Conservation (phyloP, 192 early-diverging fungal genomes). For the Podila clonocystis region DNA sequence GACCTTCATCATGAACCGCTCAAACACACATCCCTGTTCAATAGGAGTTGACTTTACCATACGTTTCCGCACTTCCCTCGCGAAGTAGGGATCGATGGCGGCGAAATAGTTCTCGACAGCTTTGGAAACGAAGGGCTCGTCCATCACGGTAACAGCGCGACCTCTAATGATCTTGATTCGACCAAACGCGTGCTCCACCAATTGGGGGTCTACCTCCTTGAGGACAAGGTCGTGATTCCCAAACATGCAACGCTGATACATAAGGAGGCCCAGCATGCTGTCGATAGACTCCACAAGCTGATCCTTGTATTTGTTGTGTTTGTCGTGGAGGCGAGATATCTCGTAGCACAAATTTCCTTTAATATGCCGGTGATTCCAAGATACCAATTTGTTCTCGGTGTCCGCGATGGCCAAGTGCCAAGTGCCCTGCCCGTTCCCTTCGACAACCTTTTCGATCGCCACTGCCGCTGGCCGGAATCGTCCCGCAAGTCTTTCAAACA, state of each 20-base stretch:
- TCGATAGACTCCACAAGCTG: neutral
- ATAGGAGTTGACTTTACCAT: too few relatives aligned
- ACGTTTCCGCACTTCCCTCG: too few relatives aligned
- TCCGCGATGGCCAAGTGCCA: constrained; percentile 8
- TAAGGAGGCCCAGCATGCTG: constrained; percentile 3
- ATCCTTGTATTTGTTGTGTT: neutral
- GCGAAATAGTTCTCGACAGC: constrained; percentile 19
- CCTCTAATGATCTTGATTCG: constrained; percentile 15
- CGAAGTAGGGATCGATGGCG: too few relatives aligned
- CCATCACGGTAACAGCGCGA: constrained; percentile 13
- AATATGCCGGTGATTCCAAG: constrained; percentile 5
- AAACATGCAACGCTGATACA: neutral
- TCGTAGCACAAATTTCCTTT: constrained; percentile 15
- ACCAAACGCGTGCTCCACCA: constrained; percentile 25
- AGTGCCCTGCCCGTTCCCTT: neutral
- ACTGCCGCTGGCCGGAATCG: neutral
- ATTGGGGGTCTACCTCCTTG: too few relatives aligned
- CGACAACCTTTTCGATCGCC: constrained; percentile 10
- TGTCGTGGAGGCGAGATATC: constrained; percentile 1
- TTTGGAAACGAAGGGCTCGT: constrained; percentile 29
- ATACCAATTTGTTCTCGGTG: constrained; percentile 7
- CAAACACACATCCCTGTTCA: too few relatives aligned
- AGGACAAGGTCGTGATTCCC: neutral
- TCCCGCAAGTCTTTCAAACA: constrained; percentile 5
- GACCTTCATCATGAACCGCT: too few relatives aligned